A percentile compares a stretch with the other conserved stretches of the same genome.
These are phyloP conservation scores for Kwoniella bestiolae DNA, from an alignment of 768 basidiomycete genomes.

Conservation along the genomic window DNA sequence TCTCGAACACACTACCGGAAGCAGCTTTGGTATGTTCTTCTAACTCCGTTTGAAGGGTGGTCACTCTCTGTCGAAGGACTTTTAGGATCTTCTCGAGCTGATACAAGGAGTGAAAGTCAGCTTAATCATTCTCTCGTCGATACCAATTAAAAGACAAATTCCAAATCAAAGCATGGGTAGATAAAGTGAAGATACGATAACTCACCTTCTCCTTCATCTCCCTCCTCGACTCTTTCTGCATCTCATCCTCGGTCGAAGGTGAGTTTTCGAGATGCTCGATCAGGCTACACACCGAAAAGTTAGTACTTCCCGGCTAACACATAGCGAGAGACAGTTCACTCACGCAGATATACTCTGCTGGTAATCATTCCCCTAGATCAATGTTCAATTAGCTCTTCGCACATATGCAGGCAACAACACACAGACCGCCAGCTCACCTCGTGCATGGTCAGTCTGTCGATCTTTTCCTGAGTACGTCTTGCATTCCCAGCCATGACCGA, in stretches of 20 bases:
- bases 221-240: constrained; percentile 19
- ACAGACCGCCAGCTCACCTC: constrained; percentile 23
- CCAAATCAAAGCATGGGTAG: no score
- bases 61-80: constrained; percentile 22
- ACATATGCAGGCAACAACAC: background rate
- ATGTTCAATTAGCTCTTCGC: background rate
- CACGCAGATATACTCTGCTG: constrained; percentile 37
- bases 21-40: constrained; percentile 25
- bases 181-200: background rate
- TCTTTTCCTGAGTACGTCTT: constrained; percentile 36
- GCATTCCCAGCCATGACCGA: constrained; percentile 33
- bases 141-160: no score
- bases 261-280: constrained; percentile 37
- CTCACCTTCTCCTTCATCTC: constrained; percentile 46
- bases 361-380: constrained; percentile 29
- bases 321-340: constrained; percentile 1
- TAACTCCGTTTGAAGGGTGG: constrained; percentile 26
- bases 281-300: constrained; percentile 16
- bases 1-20: constrained; percentile 37
- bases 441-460: constrained; percentile 36
- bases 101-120: background rate
- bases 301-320: background rate
- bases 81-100: constrained; percentile 37
- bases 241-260: constrained; percentile 13
- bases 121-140: no score